Base-by-base conservation (phyloP, 345 rosid genomes). In the Arabidopsis thaliana region DNA sequence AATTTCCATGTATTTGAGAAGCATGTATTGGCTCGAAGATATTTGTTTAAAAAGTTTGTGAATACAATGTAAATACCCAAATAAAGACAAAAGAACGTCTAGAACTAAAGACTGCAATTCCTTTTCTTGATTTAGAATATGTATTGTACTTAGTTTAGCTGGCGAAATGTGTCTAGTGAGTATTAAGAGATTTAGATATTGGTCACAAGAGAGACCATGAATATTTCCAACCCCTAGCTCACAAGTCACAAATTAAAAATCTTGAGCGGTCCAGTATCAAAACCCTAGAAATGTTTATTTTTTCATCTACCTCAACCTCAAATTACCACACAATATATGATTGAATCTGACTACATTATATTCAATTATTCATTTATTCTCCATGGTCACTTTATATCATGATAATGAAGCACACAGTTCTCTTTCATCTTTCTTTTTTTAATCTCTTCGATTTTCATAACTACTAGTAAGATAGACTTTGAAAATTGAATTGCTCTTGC, bases 351-450 rank as follows among this genome's bases (percentile, higher is more conserved):
- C 4, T 59, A 30, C 34, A 57, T 12, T 25, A 42, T 12, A 4
- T 8, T 36, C 23, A 57, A 16, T 44, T 16, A 57, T 56, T 7
- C 20, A 56, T 16, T 33, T 16, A 67, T 57, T 37, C 44, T 37
- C 44, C 24, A 59, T 58, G 46, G 8, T 34, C 56, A 20, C 67
- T 74, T 75, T 49, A 65, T 37, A 74, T 57, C 59, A 57, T 23
- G 60, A 74, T 58, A 67, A 67, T 66, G 22, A 48, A 58, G 67
- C 67, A 74, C 33, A 58, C 30, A 59, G 50, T 58, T 59, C 53
- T 49, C 65, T 40, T 57, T 53, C 16, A 9, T 6, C 11, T 6
- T 25, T 12, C 6, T 32, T 12, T 30, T 33, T 32, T 4, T 22
- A 2, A 1, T 62, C 8, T n/a, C 6, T 24, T 56, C 30, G n/a